Evolutionary conservation across 2,329 filamentous ascomycete genomes (phyloP).

Genomic region (Microcyclospora pomicola): DNA sequence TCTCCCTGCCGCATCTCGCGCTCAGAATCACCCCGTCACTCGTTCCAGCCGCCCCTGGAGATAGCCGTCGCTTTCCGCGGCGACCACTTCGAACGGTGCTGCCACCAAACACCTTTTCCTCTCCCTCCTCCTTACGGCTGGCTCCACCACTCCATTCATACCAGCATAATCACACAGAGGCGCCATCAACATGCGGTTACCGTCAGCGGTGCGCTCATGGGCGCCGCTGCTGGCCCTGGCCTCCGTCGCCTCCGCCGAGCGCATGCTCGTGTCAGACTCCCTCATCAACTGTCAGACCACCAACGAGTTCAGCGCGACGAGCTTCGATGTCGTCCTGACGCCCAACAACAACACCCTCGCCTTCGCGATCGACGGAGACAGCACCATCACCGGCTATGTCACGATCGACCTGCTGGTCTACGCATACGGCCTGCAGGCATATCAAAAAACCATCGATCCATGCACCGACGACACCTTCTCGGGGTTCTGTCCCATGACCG

Average conservation of each 20-base stretch:
- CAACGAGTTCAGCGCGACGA: constrained; percentile 72
- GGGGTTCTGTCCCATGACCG: constrained; percentile 82
- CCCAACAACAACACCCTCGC: constrained; percentile 58
- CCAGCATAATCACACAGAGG: background rate
- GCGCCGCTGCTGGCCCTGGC: constrained; percentile 25
- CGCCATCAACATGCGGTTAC: background rate
- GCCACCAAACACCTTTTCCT: background rate
- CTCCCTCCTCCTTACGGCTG: background rate
- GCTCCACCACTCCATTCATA: background rate
- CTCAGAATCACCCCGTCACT: no score
- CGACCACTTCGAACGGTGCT: background rate
- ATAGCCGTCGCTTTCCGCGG: background rate
- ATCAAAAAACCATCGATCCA: constrained; percentile 57
- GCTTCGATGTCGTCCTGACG: constrained; percentile 75
- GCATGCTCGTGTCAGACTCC: constrained; percentile 66
- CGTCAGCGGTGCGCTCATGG: constrained; percentile 7
- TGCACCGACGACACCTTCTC: constrained; percentile 52
- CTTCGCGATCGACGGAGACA: constrained; percentile 67
- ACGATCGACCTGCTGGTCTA: constrained; percentile 61
- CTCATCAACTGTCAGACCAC: constrained; percentile 74
- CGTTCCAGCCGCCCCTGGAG: background rate
- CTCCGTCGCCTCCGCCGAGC: constrained; percentile 42
- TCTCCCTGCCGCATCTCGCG: background rate
- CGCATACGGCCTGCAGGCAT: constrained; percentile 68
- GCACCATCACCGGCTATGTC: constrained; percentile 71